phyloP scores from a whole-genome alignment of 345 rosid genomes.

The Eucalyptus camaldulensis region DNA sequence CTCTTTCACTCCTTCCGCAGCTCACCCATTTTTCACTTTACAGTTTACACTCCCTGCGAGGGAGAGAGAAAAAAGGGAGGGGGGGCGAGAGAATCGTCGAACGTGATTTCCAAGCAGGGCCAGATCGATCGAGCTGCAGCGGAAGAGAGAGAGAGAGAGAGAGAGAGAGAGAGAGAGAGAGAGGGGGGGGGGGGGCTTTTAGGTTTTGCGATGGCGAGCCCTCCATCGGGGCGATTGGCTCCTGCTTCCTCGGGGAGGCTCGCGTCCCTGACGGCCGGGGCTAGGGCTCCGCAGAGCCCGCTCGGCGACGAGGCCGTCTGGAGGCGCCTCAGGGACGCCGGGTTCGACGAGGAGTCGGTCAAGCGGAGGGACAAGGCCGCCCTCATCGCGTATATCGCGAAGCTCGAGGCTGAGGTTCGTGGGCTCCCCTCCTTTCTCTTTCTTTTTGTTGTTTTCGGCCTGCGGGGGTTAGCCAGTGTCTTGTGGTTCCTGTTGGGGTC shows the following conservation, averaged over 20 bases:
- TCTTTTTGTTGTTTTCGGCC: not conserved
- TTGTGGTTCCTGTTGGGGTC: not conserved
- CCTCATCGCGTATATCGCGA: constrained; percentile 74
- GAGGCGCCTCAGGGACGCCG: constrained; percentile 82
- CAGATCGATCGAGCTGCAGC: not conserved
- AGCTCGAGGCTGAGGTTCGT: constrained; percentile 82
- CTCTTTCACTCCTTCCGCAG: not conserved
- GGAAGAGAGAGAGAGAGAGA: no score
- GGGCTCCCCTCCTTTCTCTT: not conserved
- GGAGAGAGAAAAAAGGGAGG: not conserved
- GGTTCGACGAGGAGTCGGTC: constrained; percentile 79
- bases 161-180: not conserved
- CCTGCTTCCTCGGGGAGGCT: constrained; percentile 18
- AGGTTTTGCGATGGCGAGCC: constrained; percentile 46
- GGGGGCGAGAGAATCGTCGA: not conserved
- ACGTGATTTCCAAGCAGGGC: not conserved
- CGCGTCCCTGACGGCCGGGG: constrained; percentile 30
- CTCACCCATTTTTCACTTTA: not conserved
- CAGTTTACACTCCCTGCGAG: not conserved
- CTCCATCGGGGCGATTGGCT: constrained; percentile 23
- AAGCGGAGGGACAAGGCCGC: constrained; percentile 84
- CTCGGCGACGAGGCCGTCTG: constrained; percentile 50
- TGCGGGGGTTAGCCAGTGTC: not conserved
- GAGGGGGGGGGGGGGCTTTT: not conserved
- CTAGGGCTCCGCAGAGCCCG: constrained; percentile 62